Base-by-base conservation (phyloP, 176 grass and related monocot genomes). In the Aegilops bicornis region DNA sequence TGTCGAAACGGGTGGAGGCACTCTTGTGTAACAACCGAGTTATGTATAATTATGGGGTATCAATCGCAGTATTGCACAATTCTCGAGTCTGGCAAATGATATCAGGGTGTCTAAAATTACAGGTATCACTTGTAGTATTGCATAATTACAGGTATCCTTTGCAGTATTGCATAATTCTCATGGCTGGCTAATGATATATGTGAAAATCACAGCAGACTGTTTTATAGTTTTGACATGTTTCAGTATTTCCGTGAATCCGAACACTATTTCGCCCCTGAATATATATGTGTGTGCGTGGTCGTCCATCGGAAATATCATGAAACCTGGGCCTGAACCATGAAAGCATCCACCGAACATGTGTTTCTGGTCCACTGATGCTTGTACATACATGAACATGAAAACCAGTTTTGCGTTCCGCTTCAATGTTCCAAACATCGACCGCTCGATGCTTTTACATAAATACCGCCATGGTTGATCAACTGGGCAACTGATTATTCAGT, bases 401-500 rank as follows among this genome's bases (percentile, higher is more conserved):
- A 29, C 3, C 24, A 47, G 24, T 42, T 45, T 63, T 16, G 54
- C 8, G 8, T 69, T 61, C 7, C 5, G 42, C 56, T 64, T 29
- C 40, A 23, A 67, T 59, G 63, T 29, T 79, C 25, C 0, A 76
- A 76, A 32, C 9, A 31, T 52, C 16, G 73, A 76, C 45, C 1
- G 47, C 50, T 20, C 9, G 4, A 11, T 31, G 1, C 24, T 75
- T 76, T 52, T 30, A 76, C 47, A 76, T 76, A 5, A 30, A 52
- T 45, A 4, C 15, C 7, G 24, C 7, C 42, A 30, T 76, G 42
- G 73, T 15, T 3, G 9, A 33, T 24, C 3, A 54, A 9, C 1
- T 64, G 19, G 68, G 40, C 14, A 64, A 25, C 67, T 76, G 33
- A 6, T 85, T 89, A 89, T 50, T 89, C 25, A 79, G 61, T 47